Conservation (phyloP, 1,139 yeast species). For the Yamadazyma sp. region DNA sequence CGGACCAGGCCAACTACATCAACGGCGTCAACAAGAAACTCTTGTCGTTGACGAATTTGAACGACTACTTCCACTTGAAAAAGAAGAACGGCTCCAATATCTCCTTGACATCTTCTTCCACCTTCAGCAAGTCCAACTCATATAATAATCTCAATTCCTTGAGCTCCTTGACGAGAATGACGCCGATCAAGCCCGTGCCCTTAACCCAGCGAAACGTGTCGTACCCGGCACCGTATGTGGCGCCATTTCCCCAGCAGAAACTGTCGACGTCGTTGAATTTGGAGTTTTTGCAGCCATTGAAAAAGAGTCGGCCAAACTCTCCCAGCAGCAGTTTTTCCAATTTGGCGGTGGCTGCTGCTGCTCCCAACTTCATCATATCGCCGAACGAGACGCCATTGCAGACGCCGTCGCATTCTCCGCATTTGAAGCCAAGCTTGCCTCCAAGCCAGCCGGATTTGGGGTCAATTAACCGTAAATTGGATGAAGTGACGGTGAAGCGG, state of each 20-base stretch:
- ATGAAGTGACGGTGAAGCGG: slow-evolving; percentile 14
- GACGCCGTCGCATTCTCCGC: slow-evolving; percentile 48
- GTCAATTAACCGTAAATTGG: slow-evolving; percentile 7
- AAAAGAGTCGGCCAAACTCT: slow-evolving; percentile 45
- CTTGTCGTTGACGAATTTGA: slow-evolving; percentile 30
- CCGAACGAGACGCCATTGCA: slow-evolving; percentile 43
- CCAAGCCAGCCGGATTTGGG: slow-evolving; percentile 9
- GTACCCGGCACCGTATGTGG: slow-evolving; percentile 16
- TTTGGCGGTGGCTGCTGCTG: slow-evolving; percentile 8
- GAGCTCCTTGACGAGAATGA: slow-evolving; percentile 35
- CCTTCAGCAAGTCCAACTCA: slow-evolving; percentile 9
- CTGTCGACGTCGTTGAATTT: slow-evolving; percentile 19
- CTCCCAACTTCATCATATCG: slow-evolving; percentile 22
- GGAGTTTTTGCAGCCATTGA: slow-evolving; percentile 19
- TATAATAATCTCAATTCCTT: slow-evolving; percentile 18
- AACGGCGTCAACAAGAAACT: slow-evolving; percentile 10
- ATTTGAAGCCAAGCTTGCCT: slow-evolving; percentile 24
- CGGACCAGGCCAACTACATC: slow-evolving; percentile 21
- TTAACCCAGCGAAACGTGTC: slow-evolving; percentile 10
- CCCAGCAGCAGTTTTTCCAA: slow-evolving; percentile 24
- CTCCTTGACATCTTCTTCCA: slow-evolving; percentile 6
- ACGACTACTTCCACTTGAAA: slow-evolving; percentile 31
- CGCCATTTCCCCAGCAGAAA: slow-evolving; percentile 19
- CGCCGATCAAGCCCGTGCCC: slow-evolving; percentile 33
- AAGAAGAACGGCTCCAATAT: slow-evolving; percentile 11